A percentile compares a stretch with the other conserved stretches of the same genome.
Conservation (phyloP, 495 filamentous ascomycete genomes). For the Penicillium coprophilum region DNA sequence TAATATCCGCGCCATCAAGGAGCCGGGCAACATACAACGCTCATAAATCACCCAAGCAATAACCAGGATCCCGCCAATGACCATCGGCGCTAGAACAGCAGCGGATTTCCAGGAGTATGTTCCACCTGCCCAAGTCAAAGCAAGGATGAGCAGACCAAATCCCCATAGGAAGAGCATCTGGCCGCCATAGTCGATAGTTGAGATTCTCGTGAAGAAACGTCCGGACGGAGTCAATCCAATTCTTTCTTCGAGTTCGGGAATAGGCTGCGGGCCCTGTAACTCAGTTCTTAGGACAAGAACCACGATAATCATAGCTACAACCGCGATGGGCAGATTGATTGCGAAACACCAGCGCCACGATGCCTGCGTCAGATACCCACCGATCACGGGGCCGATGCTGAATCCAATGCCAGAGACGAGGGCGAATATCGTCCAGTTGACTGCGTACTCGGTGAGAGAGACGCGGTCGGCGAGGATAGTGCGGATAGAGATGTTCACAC, state of each 20-base stretch:
- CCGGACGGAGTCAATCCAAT: not conserved
- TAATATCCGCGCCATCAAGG: slow-evolving; percentile 39
- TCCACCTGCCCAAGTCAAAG: slow-evolving; percentile 58
- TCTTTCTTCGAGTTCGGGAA: slow-evolving; percentile 18
- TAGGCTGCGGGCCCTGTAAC: slow-evolving; percentile 24
- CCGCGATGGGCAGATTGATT: slow-evolving; percentile 36
- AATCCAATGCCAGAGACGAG: slow-evolving; percentile 52
- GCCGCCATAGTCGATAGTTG: slow-evolving; percentile 54
- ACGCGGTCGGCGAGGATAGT: slow-evolving; percentile 59
- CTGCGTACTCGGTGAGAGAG: slow-evolving; percentile 54
- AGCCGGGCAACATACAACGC: slow-evolving; percentile 52
- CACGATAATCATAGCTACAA: slow-evolving; percentile 31
- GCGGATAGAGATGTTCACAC: slow-evolving; percentile 53
- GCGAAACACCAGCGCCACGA: slow-evolving; percentile 63
- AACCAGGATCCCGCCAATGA: slow-evolving; percentile 49
- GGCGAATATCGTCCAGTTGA: slow-evolving; percentile 57
- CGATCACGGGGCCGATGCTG: slow-evolving; percentile 55
- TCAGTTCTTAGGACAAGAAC: slow-evolving; percentile 37
- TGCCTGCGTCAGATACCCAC: slow-evolving; percentile 37
- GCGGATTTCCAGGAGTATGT: slow-evolving; percentile 53
- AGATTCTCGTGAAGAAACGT: slow-evolving; percentile 37
- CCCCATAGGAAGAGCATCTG: slow-evolving; percentile 59
- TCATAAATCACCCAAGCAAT: slow-evolving; percentile 53
- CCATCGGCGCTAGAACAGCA: slow-evolving; percentile 52
- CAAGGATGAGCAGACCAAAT: slow-evolving; percentile 57